Evolutionary conservation across 768 basidiomycete genomes (phyloP), one percentile per base, ranked within the genome.

Genomic region (Auriscalpium vulgare): DNA sequence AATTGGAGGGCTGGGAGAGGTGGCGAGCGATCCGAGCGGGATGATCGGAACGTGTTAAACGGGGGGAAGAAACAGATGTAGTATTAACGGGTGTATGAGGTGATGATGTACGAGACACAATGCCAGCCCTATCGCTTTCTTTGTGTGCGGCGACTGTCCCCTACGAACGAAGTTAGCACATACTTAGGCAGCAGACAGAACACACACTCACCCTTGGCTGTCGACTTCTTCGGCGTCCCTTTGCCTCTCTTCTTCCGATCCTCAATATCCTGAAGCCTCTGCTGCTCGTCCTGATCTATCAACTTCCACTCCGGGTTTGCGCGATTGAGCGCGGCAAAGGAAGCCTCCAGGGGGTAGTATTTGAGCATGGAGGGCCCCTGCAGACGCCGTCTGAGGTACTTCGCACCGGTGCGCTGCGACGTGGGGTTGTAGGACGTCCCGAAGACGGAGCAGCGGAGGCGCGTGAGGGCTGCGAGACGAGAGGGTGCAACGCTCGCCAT

Each of bases 381-480:
- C 37, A 97, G 81, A 16, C 87, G 78, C 13, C 80, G 77, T 17
- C 87, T 84, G 47, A 97, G 83, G 73, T 95, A 93, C 73, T 97
- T 97, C 29, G 92, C 87, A 16, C 95, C 95, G 0, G 89, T 94
- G 16, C 95, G 85, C 13, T 82, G 67, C 29, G 80, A 81, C 2
- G 78, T 78, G 0, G 95, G 95, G 71, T 97, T 97, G 72, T 88
- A 92, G 4, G 87, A 76, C 9, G 91, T 95, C 66, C 92, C 82
- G 66, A 97, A 95, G 53, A 97, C 81, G 44, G 76, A 67, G 67
- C 83, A 85, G 46, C 85, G 85, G 6, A 88, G 74, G 50, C 80
- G 78, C 1, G 70, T 78, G 59, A 93, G 75, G n/a, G 79, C 74
- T 13, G 75, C 72, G n/a, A 90, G 69, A 51, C 83, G 80, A 38